Percentiles rank a stretch among this genome's conserved stretches.
Conservation (phyloP, 805 yeast species). For the Candida qinlingensis region DNA sequence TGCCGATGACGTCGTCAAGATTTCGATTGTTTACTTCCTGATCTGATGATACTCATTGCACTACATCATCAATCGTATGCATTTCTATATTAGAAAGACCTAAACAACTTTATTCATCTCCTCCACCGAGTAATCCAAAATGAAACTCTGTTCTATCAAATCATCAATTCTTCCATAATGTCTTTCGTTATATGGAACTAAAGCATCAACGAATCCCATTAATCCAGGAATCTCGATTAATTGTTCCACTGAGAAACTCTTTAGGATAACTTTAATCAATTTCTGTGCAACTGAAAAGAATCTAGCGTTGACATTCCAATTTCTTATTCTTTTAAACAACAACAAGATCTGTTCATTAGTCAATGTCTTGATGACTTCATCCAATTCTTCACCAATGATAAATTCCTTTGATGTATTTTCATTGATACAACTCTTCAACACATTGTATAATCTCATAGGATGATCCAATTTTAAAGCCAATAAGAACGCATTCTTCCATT, state of each 20-base stretch:
- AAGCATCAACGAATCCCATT: conserved; percentile 61
- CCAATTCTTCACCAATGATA: conserved; percentile 46
- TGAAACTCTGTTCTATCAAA: conserved; percentile 77
- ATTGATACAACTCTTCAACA: conserved; percentile 56
- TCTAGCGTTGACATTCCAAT: conserved; percentile 90
- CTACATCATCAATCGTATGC: neutral
- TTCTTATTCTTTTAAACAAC: conserved; percentile 73
- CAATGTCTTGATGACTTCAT: conserved; percentile 53
- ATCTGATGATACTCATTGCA: too few species aligned
- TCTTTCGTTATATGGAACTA: conserved; percentile 84
- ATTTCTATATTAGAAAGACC: neutral
- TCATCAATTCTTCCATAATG: conserved; percentile 75
- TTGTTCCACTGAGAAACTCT: conserved; percentile 46
- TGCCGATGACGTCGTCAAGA: too few species aligned
- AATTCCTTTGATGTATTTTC: conserved; percentile 29
- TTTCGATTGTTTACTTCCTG: too few species aligned
- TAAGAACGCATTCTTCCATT: conserved; percentile 86
- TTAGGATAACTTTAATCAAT: conserved; percentile 59
- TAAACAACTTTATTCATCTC: conserved; percentile 51
- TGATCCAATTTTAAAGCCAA: conserved; percentile 84
- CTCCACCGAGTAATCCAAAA: conserved; percentile 77
- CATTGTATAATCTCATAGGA: conserved; percentile 81
- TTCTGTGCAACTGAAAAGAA: conserved; percentile 79
- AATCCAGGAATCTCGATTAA: conserved; percentile 64
- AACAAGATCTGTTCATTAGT: conserved; percentile 52